Evolutionary conservation across 805 yeast genomes (phyloP), one percentile per base, ranked within the genome.

Genomic region (Spathaspora girioi): DNA sequence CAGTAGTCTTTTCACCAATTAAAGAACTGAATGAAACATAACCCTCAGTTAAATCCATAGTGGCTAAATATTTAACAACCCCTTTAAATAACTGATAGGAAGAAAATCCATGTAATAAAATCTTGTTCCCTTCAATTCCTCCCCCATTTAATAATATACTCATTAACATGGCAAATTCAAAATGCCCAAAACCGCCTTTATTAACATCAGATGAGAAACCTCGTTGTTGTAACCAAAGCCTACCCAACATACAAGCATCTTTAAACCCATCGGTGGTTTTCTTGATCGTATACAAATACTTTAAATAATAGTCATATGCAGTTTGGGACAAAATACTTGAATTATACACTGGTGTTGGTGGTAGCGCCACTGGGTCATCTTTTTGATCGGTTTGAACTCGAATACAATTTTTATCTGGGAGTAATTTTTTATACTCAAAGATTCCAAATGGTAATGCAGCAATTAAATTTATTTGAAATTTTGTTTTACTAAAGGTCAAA

Each of bases 1-100:
- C 70, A 38, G 70, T 55, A 14, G 62, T 52, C 45, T 57, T 62
- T 27, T 77, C 83, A 14, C 82, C 84, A 49, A 79, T 66, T 23
- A 71, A 61, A 5, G 89, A 83, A 52, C 81, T 75, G 62, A 88
- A 86, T 27, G 88, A 84, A 43, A 88, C 68, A 60, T 87, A 84
- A 1, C 93, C 94, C 9, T 73, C 62, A 49, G 79, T 72, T 46
- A 92, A 68, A 66, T 91, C 96, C 77, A 85, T 84, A 2, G 88
- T 81, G 2, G 97, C 96, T 54, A 93, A 64, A 62, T 87, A 92
- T 59, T 83, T 83, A 51, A 94, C 77, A 1, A 89, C 83, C 64
- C 96, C 97, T 65, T 89, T 92, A 75, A 94, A 94, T 48, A 94
- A 73, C 70, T 94, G 99, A 65, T 91, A 94, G 19, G 96, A 86